Conservation (phyloP, 2,329 filamentous ascomycete genomes). For the Emmonsiellopsis sp. region DNA sequence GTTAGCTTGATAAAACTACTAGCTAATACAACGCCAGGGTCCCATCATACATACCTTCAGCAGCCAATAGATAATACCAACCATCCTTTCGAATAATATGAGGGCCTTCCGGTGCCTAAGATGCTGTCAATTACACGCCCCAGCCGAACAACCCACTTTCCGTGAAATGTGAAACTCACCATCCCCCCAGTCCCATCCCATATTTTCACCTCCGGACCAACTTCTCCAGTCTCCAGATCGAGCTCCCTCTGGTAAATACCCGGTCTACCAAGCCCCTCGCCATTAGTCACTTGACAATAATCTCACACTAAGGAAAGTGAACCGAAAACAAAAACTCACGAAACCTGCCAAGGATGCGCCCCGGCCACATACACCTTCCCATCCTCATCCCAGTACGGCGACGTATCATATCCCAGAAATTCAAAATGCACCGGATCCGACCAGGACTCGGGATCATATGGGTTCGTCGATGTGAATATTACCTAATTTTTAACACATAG, state of each 20-base stretch:
- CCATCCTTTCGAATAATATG: constrained; percentile 23
- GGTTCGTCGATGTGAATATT: constrained; percentile 37
- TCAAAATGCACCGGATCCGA: constrained; percentile 39
- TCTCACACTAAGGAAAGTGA: background rate
- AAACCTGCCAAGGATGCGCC: constrained; percentile 18
- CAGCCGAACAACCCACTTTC: too few relatives aligned
- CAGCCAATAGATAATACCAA: constrained; percentile 23
- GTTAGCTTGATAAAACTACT: background rate
- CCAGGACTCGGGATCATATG: constrained; percentile 37
- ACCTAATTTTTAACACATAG: constrained; percentile 12
- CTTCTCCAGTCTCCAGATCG: constrained; percentile 21
- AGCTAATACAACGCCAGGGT: background rate
- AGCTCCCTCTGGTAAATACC: constrained; percentile 10
- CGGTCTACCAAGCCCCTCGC: constrained; percentile 4
- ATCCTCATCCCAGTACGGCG: constrained; percentile 49
- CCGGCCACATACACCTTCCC: constrained; percentile 43
- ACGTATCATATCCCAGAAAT: constrained; percentile 44
- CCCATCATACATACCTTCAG: constrained; percentile 6
- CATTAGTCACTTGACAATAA: background rate
- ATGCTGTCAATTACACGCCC: background rate
- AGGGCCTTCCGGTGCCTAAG: constrained; percentile 20
- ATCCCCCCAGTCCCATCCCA: constrained; percentile 42
- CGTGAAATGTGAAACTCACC: background rate
- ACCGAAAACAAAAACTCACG: background rate
- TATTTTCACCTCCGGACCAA: constrained; percentile 17